A percentile compares a stretch with the other conserved stretches of the same genome.
These are phyloP conservation scores for Pelargonium fulgidum DNA, from an alignment of 441 rosid species.

Conservation along the genomic window DNA sequence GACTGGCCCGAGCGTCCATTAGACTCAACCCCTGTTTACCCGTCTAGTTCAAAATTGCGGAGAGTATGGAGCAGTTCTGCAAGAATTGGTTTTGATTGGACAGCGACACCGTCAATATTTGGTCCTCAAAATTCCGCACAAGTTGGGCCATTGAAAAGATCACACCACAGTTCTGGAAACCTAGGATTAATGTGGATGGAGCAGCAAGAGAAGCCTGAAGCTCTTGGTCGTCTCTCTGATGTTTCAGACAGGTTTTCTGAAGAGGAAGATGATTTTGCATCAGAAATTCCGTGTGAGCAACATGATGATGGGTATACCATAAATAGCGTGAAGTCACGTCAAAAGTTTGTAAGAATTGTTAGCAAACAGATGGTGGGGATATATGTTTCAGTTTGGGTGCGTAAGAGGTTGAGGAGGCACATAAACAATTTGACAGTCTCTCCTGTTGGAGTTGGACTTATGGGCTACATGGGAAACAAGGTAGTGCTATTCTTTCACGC, in stretches of 20 bases:
- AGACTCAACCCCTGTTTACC: slow-evolving; percentile 52
- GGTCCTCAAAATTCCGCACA: slow-evolving; percentile 36
- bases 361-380: slow-evolving; percentile 99
- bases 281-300: slow-evolving; percentile 30
- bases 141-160: slow-evolving; percentile 47
- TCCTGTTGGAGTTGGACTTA: slow-evolving; percentile 93
- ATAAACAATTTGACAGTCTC: slow-evolving; percentile 86
- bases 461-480: slow-evolving; percentile 99
- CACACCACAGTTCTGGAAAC: slow-evolving; percentile 63
- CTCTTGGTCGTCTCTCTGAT: slow-evolving; percentile 32
- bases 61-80: slow-evolving; percentile 69
- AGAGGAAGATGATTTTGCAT: slow-evolving; percentile 43
- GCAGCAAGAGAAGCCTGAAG: slow-evolving; percentile 36
- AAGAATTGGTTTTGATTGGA: slow-evolving; percentile 45
- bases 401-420: slow-evolving; percentile 70
- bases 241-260: slow-evolving; percentile 35
- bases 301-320: slow-evolving; percentile 13
- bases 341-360: slow-evolving; percentile 71
- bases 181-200: slow-evolving; percentile 41
- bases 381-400: slow-evolving; percentile 87
- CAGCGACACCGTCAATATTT: slow-evolving; percentile 29
- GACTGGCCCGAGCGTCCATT: slow-evolving; percentile 90
- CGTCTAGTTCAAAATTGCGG: slow-evolving; percentile 50
- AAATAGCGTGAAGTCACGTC: slow-evolving; percentile 24
- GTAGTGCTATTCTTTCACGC: slow-evolving; percentile 31